phyloP scores from a whole-genome alignment of 495 filamentous ascomycete genomes.

The Daldinia decipiens region DNA sequence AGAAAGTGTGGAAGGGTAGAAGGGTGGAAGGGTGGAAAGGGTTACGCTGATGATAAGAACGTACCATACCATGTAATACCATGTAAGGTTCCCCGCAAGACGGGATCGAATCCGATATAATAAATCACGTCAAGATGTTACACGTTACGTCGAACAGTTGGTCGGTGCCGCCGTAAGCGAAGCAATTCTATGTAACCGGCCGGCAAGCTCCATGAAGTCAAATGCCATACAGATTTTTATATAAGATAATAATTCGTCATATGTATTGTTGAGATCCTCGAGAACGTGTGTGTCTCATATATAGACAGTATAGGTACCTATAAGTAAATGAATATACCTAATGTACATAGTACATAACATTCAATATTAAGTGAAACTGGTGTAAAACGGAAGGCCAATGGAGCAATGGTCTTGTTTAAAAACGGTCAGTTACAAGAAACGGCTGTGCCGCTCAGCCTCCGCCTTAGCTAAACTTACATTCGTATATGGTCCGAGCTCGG shows the following conservation, averaged over 20 bases:
- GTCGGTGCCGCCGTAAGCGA: slow-evolving; percentile 36
- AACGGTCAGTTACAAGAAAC: slow-evolving; percentile 22
- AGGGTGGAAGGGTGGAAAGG: slow-evolving; percentile 1
- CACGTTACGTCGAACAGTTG: background rate
- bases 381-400: background rate
- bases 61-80: slow-evolving; percentile 2
- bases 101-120: slow-evolving; percentile 13
- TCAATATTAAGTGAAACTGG: background rate
- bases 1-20: slow-evolving; percentile 17
- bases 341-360: too few species aligned
- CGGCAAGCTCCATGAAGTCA: slow-evolving; percentile 21
- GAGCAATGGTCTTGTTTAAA: background rate
- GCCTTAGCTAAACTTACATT: slow-evolving; percentile 3
- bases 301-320: too few species aligned
- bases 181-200: slow-evolving; percentile 9
- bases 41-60: slow-evolving; percentile 13
- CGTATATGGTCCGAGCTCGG: slow-evolving; percentile 20
- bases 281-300: background rate
- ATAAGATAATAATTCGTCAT: background rate
- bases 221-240: slow-evolving; percentile 14
- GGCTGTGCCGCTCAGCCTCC: slow-evolving; percentile 31
- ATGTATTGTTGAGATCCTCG: background rate
- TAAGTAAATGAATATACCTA: too few species aligned
- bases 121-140: slow-evolving; percentile 25
- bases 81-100: slow-evolving; percentile 24